A percentile compares a stretch with the other conserved stretches of the same genome.
These are phyloP conservation scores for Linanthus parryae DNA, from an alignment of 148 eudicot genomes.

Conservation along the genomic window DNA sequence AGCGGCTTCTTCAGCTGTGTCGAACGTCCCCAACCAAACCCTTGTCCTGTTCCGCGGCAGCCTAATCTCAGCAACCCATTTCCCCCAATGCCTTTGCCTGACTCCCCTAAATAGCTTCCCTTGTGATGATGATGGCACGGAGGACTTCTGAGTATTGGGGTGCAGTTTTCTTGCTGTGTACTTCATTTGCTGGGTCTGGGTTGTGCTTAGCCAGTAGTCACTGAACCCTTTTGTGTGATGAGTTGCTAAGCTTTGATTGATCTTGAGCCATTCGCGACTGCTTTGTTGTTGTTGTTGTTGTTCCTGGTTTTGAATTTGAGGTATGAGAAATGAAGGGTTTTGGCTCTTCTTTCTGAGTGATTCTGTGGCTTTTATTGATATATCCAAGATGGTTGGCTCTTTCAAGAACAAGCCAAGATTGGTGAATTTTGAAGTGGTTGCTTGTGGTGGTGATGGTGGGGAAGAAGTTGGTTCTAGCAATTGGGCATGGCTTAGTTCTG, in stretches of 20 bases:
- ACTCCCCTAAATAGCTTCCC: slow-evolving; percentile 80
- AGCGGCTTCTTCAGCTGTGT: slow-evolving; percentile 90
- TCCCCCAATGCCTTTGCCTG: slow-evolving; percentile 97
- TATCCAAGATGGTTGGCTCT: slow-evolving; percentile 11
- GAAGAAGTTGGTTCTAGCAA: slow-evolving; percentile 12
- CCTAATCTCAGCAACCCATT: slow-evolving; percentile 97
- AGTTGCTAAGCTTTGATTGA: slow-evolving; percentile 22
- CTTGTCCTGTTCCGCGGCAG: slow-evolving; percentile 77
- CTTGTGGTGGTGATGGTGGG: slow-evolving; percentile 1
- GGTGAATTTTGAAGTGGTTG: slow-evolving; percentile 10
- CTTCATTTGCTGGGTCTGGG: slow-evolving; percentile 58
- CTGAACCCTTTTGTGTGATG: slow-evolving; percentile 23
- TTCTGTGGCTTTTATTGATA: not conserved
- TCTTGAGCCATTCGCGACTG: slow-evolving; percentile 31
- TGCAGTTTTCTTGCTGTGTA: slow-evolving; percentile 20
- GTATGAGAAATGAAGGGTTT: slow-evolving; percentile 14
- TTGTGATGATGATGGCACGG: slow-evolving; percentile 8
- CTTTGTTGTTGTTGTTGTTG: slow-evolving; percentile 18
- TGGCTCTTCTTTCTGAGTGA: slow-evolving; percentile 4
- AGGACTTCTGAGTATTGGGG: not conserved
- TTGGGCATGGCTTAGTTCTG: slow-evolving; percentile 14
- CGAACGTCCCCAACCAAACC: slow-evolving; percentile 92
- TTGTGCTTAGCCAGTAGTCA: slow-evolving; percentile 36
- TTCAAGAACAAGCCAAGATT: slow-evolving; percentile 24
- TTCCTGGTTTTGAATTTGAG: slow-evolving; percentile 18